Evolutionary conservation across 768 basidiomycete genomes (phyloP).

Genomic region (Leccinum uliginosum): DNA sequence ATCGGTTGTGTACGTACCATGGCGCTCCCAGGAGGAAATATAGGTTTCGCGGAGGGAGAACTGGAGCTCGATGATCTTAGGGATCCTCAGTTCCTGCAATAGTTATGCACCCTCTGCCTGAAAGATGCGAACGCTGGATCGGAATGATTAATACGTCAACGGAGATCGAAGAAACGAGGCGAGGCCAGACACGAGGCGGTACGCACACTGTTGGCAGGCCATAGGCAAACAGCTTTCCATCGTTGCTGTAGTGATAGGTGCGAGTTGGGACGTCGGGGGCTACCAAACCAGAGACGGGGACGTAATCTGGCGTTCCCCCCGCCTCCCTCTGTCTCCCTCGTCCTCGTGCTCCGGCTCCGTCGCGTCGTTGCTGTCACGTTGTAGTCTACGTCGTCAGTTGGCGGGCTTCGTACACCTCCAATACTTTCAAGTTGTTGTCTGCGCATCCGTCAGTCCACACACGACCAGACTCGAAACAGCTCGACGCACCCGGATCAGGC

Average conservation of each 20-base stretch:
- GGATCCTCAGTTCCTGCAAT: conserved; percentile 67
- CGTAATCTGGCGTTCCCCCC: conserved; percentile 74
- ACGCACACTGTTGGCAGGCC: conserved; percentile 71
- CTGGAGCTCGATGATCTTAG: conserved; percentile 76
- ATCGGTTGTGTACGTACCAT: conserved; percentile 40
- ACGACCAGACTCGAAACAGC: conserved; percentile 1
- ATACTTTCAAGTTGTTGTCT: conserved; percentile 87
- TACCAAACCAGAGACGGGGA: conserved; percentile 55
- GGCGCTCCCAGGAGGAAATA: conserved; percentile 94
- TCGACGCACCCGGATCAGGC: conserved; percentile 78
- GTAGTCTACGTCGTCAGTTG: too few species aligned
- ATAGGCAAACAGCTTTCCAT: conserved; percentile 86
- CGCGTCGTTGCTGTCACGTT: too few species aligned
- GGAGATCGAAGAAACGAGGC: conserved; percentile 7
- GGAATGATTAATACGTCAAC: conserved; percentile 6
- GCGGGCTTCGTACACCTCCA: conserved; percentile 86
- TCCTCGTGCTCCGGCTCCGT: too few species aligned
- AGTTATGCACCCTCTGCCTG: conserved; percentile 71
- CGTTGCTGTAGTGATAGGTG: conserved; percentile 76
- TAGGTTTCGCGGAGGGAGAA: conserved; percentile 95
- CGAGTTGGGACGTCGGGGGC: conserved; percentile 69
- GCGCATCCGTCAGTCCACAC: background rate
- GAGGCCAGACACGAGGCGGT: conserved; percentile 12
- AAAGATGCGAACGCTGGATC: conserved; percentile 64
- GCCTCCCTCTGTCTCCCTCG: too few species aligned